Base-by-base conservation (phyloP, 805 yeast species). In the Candida lessepsii region DNA sequence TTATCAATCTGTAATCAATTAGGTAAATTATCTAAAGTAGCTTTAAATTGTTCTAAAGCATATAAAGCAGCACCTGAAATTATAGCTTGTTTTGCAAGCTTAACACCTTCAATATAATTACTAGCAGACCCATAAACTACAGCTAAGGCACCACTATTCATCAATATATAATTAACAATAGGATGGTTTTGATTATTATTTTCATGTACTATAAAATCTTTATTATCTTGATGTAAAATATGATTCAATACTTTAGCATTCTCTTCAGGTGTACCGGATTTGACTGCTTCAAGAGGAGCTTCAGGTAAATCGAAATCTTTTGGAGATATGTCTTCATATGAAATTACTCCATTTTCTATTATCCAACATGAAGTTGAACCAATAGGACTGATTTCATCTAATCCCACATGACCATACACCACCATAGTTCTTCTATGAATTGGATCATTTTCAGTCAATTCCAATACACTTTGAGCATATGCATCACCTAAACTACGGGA, bases 301-400 rank as follows among this genome's bases (percentile, higher is more conserved):
- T 82, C 84, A 17, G 80, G 74, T 30, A 93, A 68, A 1, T 89
- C 95, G 54, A 93, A 93, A 63, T 89, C 95, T 16, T 64, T 57
- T 2, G 99, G 98, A 8, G 71, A 66, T 2, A 86, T 48, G 29
- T 63, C 68, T 34, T 71, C 71, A 14, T 62, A 61, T 7, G 70
- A 60, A 19, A 78, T 67, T 16, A 60, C 53, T 0, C 73, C 76
- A 2, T 68, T 56, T 37, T 68, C 70, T 1, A 83, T 76, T 38
- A 73, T 68, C 99, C 99, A 93, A 45, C 83, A 78, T 41, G 78
- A 77, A 2, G 96, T 83, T 40, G 68, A 62, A 0, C 97, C 98
- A 21, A 83, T 78, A 2, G 97, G 96, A 2, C 96, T 83, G 25
- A 93, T 85, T 65, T 93, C 99, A 57, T 93, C 99, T 21, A 93